Conservation (phyloP, 768 basidiomycete genomes). For the Asterophora parasitica region DNA sequence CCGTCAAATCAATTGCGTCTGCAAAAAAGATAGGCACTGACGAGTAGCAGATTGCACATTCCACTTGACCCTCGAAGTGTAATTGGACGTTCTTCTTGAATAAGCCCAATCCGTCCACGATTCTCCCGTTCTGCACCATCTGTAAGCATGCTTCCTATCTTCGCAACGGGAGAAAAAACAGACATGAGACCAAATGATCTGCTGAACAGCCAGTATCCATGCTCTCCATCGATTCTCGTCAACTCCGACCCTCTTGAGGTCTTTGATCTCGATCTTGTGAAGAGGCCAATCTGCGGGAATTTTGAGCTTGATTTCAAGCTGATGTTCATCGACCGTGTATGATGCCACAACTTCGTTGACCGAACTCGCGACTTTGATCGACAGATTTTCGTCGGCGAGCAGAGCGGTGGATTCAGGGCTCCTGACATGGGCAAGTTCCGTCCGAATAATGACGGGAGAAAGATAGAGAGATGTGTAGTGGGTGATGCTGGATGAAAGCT, state of each 20-base stretch:
- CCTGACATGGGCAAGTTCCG: slow-evolving; percentile 76
- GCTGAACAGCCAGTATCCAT: slow-evolving; percentile 91
- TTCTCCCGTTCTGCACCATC: slow-evolving; percentile 69
- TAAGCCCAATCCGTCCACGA: slow-evolving; percentile 80
- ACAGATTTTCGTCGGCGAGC: slow-evolving; percentile 71
- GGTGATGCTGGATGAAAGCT: slow-evolving; percentile 71
- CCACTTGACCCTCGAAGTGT: slow-evolving; percentile 93
- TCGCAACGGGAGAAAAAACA: slow-evolving; percentile 18
- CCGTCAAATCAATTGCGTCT: neutral
- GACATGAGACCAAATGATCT: slow-evolving; percentile 85
- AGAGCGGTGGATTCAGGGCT: slow-evolving; percentile 48
- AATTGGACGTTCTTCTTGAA: slow-evolving; percentile 93
- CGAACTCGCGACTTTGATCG: slow-evolving; percentile 67
- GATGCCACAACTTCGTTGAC: slow-evolving; percentile 79
- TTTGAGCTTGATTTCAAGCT: slow-evolving; percentile 81
- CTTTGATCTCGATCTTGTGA: slow-evolving; percentile 81
- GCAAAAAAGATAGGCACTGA: slow-evolving; percentile 30
- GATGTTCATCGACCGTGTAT: slow-evolving; percentile 90
- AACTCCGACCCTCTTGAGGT: slow-evolving; percentile 80
- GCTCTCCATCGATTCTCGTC: slow-evolving; percentile 87
- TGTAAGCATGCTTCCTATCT: neutral
- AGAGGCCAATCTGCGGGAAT: slow-evolving; percentile 92
- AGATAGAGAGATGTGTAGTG: slow-evolving; percentile 80
- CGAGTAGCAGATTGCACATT: slow-evolving; percentile 97
- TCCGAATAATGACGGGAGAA: slow-evolving; percentile 81